Evolutionary conservation across 345 rosid species (phyloP).

Genomic region (Syzygium grande): DNA sequence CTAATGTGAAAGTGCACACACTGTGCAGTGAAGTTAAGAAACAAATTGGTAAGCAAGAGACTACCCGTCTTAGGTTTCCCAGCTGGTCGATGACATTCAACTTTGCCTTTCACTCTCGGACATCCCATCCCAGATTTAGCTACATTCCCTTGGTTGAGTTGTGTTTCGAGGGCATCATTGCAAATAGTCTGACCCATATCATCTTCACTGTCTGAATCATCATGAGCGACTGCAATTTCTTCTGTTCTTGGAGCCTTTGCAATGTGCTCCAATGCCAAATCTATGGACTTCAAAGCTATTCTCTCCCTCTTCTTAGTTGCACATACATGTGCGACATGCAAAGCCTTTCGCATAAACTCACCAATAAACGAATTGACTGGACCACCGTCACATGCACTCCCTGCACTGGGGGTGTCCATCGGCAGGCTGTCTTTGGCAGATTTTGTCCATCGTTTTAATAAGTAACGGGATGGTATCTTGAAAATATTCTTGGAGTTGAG

Average conservation of each 20-base stretch:
- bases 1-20: too few species aligned
- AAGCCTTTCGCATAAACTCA: not conserved
- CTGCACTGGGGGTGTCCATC: not conserved
- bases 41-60: too few species aligned
- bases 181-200: not conserved
- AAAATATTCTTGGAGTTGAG: too few species aligned
- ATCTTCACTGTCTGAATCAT: not conserved
- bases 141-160: too few species aligned
- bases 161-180: not conserved
- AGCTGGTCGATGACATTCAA: too few species aligned
- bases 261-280: not conserved
- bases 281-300: not conserved
- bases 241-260: not conserved
- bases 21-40: too few species aligned
- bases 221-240: not conserved
- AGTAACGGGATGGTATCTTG: too few species aligned
- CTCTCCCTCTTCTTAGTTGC: not conserved
- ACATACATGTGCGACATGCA: fast-evolving
- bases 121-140: too few species aligned
- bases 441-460: too few species aligned
- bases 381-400: not conserved
- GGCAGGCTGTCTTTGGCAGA: not conserved
- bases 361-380: too few species aligned
- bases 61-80: too few species aligned
- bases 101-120: too few species aligned